Conservation (phyloP, 768 basidiomycete species). For the Pisolithus albus region DNA sequence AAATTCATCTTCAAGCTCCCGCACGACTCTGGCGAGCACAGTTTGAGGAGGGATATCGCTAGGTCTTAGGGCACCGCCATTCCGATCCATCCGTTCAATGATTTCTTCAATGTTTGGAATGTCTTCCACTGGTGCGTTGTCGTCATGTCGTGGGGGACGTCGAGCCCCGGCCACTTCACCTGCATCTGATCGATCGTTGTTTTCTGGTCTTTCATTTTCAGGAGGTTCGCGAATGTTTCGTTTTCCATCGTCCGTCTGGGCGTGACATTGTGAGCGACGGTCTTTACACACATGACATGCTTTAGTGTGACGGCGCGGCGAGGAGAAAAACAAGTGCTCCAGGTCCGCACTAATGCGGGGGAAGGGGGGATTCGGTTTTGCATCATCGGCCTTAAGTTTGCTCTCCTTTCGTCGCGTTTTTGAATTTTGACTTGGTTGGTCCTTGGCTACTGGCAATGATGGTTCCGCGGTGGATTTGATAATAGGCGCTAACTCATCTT, state of each 20-base stretch:
- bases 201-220: neutral
- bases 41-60: conserved; percentile 75
- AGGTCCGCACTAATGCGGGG: conserved; percentile 78
- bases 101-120: conserved; percentile 18
- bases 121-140: conserved; percentile 14
- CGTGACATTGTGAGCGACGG: conserved; percentile 32
- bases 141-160: conserved; percentile 1
- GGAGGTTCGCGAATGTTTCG: conserved; percentile 8
- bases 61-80: conserved; percentile 16
- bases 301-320: conserved; percentile 65
- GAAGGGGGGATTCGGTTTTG: conserved; percentile 48
- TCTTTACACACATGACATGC: conserved; percentile 62
- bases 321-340: conserved; percentile 76
- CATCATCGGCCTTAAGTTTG: conserved; percentile 15
- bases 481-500: neutral
- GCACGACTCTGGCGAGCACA: conserved; percentile 70
- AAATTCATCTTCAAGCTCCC: conserved; percentile 94
- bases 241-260: conserved; percentile 39
- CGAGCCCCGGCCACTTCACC: neutral
- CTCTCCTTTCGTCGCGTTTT: conserved; percentile 2
- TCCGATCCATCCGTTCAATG: conserved; percentile 19
- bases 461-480: neutral
- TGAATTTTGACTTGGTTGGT: neutral
- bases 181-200: neutral
- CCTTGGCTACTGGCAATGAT: neutral